Percentiles rank a stretch among this genome's conserved stretches.
Conservation (phyloP, 2,329 filamentous ascomycete genomes). For the Calycina herbarum region DNA sequence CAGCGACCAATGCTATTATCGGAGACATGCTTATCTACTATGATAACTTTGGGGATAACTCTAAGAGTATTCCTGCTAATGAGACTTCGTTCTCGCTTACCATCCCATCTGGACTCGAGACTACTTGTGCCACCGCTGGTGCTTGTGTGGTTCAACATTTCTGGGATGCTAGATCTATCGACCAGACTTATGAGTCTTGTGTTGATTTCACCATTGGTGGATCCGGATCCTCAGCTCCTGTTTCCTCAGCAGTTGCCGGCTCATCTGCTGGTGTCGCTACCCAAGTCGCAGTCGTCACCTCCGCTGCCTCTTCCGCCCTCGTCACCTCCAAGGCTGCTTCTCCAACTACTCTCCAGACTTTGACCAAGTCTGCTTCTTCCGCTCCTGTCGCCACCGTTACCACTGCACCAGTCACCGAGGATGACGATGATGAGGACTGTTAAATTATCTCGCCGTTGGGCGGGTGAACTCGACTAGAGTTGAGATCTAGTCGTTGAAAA, state of each 20-base stretch:
- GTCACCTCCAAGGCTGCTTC: slow-evolving; percentile 1
- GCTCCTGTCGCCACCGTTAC: slow-evolving; percentile 11
- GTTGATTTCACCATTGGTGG: slow-evolving; percentile 47
- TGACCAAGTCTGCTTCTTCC: slow-evolving; percentile 10
- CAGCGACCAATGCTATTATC: slow-evolving; percentile 49
- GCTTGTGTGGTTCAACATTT: slow-evolving; percentile 51
- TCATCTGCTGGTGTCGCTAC: slow-evolving; percentile 8
- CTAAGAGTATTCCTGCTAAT: slow-evolving; percentile 43
- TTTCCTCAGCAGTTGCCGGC: slow-evolving; percentile 3
- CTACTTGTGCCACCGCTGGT: slow-evolving; percentile 34
- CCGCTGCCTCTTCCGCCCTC: slow-evolving; percentile 6
- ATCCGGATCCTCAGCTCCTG: slow-evolving; percentile 14
- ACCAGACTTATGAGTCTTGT: slow-evolving; percentile 59
- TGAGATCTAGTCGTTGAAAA: not conserved
- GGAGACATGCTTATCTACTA: slow-evolving; percentile 49
- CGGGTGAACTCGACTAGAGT: not conserved
- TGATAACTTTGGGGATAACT: slow-evolving; percentile 50
- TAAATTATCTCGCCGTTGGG: not conserved
- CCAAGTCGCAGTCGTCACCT: not conserved
- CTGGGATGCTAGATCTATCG: slow-evolving; percentile 50
- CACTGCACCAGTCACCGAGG: not conserved
- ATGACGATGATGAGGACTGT: not conserved
- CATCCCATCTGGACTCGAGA: slow-evolving; percentile 49
- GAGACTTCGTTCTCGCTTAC: slow-evolving; percentile 54
- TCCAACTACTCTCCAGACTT: slow-evolving; percentile 14